Evolutionary conservation across 768 basidiomycete genomes (phyloP).

Genomic region (Tylopilus sp.): DNA sequence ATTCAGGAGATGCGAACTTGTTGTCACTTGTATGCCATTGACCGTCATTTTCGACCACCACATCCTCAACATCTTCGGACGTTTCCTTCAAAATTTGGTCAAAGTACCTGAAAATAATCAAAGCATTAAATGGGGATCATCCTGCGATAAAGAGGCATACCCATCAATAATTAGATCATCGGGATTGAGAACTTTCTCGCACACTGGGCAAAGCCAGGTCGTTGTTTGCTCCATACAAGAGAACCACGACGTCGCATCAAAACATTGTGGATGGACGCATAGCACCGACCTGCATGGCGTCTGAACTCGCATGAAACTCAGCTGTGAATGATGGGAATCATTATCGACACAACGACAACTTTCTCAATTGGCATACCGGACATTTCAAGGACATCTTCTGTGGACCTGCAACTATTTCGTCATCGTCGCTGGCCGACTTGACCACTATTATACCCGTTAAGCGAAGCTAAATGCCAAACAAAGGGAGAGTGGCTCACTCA

Average conservation of each 20-base stretch:
- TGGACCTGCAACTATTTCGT: constrained; percentile 88
- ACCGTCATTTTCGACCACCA: constrained; percentile 90
- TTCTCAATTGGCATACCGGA: constrained; percentile 58
- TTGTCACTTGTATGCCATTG: constrained; percentile 94
- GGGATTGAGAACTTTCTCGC: constrained; percentile 71
- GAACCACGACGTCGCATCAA: constrained; percentile 93
- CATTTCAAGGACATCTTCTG: constrained; percentile 92
- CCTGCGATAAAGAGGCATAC: constrained; percentile 40
- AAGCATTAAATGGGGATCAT: not conserved
- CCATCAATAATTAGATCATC: constrained; percentile 91
- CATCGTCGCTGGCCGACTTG: constrained; percentile 62
- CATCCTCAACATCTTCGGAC: constrained; percentile 82
- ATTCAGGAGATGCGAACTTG: constrained; percentile 71
- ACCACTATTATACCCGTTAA: constrained; percentile 45
- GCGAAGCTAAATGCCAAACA: not conserved
- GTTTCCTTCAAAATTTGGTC: constrained; percentile 77
- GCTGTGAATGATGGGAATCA: constrained; percentile 35
- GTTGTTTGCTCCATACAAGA: constrained; percentile 96
- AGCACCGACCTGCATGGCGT: constrained; percentile 83
- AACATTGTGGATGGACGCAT: constrained; percentile 92
- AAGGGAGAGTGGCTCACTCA: constrained; percentile 48
- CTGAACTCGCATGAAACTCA: constrained; percentile 82
- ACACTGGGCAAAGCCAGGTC: constrained; percentile 93
- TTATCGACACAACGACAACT: not conserved
- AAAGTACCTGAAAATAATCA: constrained; percentile 63